Conservation (phyloP, 2,329 filamentous ascomycete species). For the Aureobasidium namibiae region DNA sequence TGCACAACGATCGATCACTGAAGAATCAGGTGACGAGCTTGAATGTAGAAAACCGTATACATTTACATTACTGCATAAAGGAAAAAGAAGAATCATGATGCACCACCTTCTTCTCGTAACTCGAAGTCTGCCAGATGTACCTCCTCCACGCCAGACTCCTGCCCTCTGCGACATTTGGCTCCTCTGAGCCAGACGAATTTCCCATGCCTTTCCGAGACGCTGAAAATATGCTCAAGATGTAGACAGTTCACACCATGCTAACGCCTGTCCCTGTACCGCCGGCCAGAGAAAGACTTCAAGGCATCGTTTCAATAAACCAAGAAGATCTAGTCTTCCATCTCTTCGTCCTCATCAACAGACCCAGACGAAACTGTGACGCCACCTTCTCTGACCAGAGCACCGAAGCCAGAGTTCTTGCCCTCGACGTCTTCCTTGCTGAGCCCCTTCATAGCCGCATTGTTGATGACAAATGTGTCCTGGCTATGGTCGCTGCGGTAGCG, state of each 20-base stretch:
- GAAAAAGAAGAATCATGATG: not conserved
- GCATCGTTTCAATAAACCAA: not conserved
- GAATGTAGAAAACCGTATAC: not conserved
- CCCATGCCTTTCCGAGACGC: not conserved
- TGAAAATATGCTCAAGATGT: not conserved
- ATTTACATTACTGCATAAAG: slow-evolving; percentile 9
- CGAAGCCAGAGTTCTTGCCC: slow-evolving; percentile 29
- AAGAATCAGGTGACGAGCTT: not conserved
- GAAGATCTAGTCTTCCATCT: slow-evolving; percentile 16
- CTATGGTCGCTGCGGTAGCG: slow-evolving; percentile 28
- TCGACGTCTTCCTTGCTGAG: slow-evolving; percentile 39
- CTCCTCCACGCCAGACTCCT: not conserved
- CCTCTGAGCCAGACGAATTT: not conserved
- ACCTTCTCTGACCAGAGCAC: slow-evolving; percentile 17
- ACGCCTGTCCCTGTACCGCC: not conserved
- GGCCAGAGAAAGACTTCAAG: not conserved
- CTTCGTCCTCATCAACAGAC: slow-evolving; percentile 14
- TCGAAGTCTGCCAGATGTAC: not conserved
- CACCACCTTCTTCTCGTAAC: not conserved
- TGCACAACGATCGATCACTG: too few relatives aligned
- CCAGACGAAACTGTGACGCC: slow-evolving; percentile 13
- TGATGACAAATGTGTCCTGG: slow-evolving; percentile 35
- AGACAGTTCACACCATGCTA: not conserved
- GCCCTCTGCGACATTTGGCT: not conserved
- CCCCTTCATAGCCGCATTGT: slow-evolving; percentile 40